Conservation (phyloP, 331 rosid species). For the Pyrus hybrid region DNA sequence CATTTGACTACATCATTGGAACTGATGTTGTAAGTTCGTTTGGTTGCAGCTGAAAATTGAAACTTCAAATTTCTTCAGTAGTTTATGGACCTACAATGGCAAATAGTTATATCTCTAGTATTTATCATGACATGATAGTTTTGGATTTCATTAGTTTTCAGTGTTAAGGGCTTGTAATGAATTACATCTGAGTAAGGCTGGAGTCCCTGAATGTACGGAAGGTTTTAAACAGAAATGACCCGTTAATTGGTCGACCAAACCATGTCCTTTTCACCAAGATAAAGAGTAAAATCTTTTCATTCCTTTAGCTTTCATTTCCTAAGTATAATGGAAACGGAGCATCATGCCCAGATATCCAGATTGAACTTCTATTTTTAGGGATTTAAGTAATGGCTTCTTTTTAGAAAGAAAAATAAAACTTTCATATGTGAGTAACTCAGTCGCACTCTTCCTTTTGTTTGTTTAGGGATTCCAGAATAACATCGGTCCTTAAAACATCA, state of each 20-base stretch:
- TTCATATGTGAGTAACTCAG: too few relatives aligned
- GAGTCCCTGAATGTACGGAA: neutral
- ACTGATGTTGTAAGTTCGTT: conserved; percentile 73
- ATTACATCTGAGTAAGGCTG: neutral
- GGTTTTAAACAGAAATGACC: neutral
- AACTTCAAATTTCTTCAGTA: neutral
- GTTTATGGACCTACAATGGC: neutral
- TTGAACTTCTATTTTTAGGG: too few relatives aligned
- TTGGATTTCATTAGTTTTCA: neutral
- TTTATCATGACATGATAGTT: too few relatives aligned
- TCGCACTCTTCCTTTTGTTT: too few relatives aligned
- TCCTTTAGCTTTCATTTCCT: neutral
- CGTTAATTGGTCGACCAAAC: neutral
- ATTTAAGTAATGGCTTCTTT: too few relatives aligned
- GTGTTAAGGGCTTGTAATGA: too few relatives aligned
- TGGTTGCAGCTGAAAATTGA: neutral
- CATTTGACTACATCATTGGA: conserved; percentile 89
- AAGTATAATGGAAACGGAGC: too few relatives aligned
- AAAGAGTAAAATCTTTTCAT: neutral
- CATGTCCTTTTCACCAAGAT: neutral
- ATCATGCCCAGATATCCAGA: too few relatives aligned
- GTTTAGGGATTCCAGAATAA: too few relatives aligned
- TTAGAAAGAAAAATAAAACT: too few relatives aligned
- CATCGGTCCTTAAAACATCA: neutral
- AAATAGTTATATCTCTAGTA: neutral